Evolutionary conservation across 2,329 filamentous ascomycete genomes (phyloP), one percentile per base, ranked within the genome.

Genomic region (Cercospora janseana): DNA sequence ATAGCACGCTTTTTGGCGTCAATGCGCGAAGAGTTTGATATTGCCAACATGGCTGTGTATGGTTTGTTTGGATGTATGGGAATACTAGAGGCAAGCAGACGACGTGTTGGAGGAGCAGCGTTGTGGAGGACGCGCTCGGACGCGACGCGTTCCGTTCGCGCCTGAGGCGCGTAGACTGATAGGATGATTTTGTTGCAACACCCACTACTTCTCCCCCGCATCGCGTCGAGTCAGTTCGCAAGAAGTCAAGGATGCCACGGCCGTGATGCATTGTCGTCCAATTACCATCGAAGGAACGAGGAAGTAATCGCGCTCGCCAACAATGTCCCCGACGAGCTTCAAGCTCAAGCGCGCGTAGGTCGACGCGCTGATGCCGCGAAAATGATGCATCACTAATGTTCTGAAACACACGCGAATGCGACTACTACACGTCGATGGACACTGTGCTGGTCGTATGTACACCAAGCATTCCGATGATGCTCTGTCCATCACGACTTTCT

Each of bases 1-100:
- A 82, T 79, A 55, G 84, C 82, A 59, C 90, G 86, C 65, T 88
- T 76, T 71, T 96, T 97, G 3, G 85, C 52, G 35, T 77, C 75
- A n/a, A 77, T 70, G 47, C 75, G 69, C 15, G 63, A 57, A 8
- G 59, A 56, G 4, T 58, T 52, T n/a, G 58, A 57, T 42, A 59
- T 58, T 16, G 63, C 62, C 49, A 64, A 52, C 63, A 66, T 66
- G 32, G 13, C 20, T 12, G 43, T 32, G 31, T 37, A 37, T n/a
- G 16, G 16, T 23, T n/a, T 21, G 18, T 21, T 6, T 37, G 10
- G 20, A 9, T 21, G 34, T n/a, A n/a, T 23, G 34, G 15, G 16
- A n/a, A n/a, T n/a, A n/a, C n/a, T n/a, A n/a, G n/a, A n/a, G n/a
- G n/a, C n/a, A n/a, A n/a, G n/a, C n/a, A n/a, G n/a, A n/a, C n/a